Evolutionary conservation across 768 basidiomycete genomes (phyloP).

Genomic region (Boletales sp.): DNA sequence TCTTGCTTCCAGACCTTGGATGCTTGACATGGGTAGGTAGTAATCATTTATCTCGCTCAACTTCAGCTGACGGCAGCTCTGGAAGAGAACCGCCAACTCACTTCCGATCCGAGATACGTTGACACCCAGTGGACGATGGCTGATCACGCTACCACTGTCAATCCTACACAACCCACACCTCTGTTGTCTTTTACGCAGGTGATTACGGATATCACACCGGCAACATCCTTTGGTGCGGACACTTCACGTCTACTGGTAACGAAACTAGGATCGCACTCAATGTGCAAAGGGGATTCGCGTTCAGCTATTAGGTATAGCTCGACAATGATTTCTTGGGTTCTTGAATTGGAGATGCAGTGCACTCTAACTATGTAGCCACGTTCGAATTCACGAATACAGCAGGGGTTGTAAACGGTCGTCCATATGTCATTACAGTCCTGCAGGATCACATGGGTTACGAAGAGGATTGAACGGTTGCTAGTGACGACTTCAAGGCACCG

Average conservation of each 20-base stretch:
- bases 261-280: constrained; percentile 42
- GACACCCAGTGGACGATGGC: constrained; percentile 44
- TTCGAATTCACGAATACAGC: constrained; percentile 9
- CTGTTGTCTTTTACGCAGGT: constrained; percentile 44
- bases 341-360: constrained; percentile 17
- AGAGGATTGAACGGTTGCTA: constrained; percentile 37
- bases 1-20: constrained; percentile 19
- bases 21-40: constrained; percentile 15
- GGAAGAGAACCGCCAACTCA: constrained; percentile 23
- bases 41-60: background rate
- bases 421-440: constrained; percentile 46
- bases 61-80: background rate
- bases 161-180: constrained; percentile 36
- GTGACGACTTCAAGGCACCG: constrained; percentile 46
- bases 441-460: constrained; percentile 57
- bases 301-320: constrained; percentile 50
- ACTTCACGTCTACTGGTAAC: constrained; percentile 44
- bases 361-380: constrained; percentile 12
- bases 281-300: constrained; percentile 44
- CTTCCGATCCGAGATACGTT: constrained; percentile 31
- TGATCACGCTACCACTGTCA: constrained; percentile 39
- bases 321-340: constrained; percentile 47
- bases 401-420: constrained; percentile 20
- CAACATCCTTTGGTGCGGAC: constrained; percentile 50
- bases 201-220: constrained; percentile 53